Percentiles rank a stretch among this genome's conserved stretches.
These are phyloP conservation scores for Lodderomyces pseudojiufengensis DNA, from an alignment of 1,139 yeast genomes.

Conservation along the genomic window DNA sequence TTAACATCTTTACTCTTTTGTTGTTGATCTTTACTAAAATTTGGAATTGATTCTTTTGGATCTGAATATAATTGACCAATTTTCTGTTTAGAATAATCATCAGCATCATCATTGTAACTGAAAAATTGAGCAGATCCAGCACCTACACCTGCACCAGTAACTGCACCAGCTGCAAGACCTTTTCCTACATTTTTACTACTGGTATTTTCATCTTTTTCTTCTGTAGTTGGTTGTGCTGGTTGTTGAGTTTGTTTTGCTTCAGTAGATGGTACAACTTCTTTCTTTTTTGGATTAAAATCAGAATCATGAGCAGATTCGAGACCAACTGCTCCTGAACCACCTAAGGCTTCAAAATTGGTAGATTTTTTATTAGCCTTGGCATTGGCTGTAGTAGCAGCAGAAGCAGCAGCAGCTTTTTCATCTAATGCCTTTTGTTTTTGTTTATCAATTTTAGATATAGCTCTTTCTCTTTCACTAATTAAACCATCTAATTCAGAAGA, in stretches of 20 bases:
- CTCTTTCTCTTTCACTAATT: constrained; percentile 35
- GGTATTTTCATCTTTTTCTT: too few species aligned
- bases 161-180: too few species aligned
- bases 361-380: constrained; percentile 2
- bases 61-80: too few species aligned
- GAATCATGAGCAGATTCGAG: neutral
- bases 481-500: constrained; percentile 26
- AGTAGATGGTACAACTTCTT: neutral
- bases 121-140: constrained; percentile 2
- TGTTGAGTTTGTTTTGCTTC: constrained; percentile 1
- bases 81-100: too few species aligned
- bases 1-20: too few species aligned
- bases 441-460: constrained; percentile 29
- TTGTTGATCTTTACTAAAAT: too few species aligned
- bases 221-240: too few species aligned
- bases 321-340: neutral
- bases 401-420: constrained; percentile 6
- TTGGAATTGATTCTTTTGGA: too few species aligned
- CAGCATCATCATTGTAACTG: neutral
- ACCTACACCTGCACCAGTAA: constrained; percentile 3
- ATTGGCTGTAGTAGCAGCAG: constrained; percentile 5
- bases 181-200: too few species aligned
- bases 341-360: neutral
- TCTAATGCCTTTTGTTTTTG: constrained; percentile 4
- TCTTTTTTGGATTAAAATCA: neutral